phyloP scores from a whole-genome alignment of 2,329 filamentous ascomycete species.

The Aspergillus aculeatus region DNA sequence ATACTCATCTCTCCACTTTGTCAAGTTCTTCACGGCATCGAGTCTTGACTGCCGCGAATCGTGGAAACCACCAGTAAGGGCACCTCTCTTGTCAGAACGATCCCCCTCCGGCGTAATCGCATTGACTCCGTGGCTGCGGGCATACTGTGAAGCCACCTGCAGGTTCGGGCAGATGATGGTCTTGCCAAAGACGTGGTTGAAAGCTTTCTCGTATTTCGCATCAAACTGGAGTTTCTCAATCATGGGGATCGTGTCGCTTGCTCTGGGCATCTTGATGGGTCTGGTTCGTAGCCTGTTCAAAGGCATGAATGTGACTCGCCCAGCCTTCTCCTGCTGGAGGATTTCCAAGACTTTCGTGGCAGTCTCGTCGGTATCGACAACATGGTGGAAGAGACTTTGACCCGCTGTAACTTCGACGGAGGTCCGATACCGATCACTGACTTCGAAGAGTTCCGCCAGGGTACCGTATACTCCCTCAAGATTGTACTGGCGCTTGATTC shows the following conservation, averaged over 20 bases:
- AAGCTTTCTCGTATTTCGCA: conserved; percentile 73
- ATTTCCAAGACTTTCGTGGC: conserved; percentile 77
- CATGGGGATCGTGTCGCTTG: conserved; percentile 82
- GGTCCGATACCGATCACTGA: conserved; percentile 78
- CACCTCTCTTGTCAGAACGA: conserved; percentile 90
- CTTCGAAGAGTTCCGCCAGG: conserved; percentile 86
- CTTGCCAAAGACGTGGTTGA: conserved; percentile 93
- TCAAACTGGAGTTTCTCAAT: conserved; percentile 83
- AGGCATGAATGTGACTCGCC: conserved; percentile 92
- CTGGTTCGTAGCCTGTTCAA: conserved; percentile 75
- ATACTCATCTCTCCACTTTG: conserved; percentile 71
- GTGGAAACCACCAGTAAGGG: conserved; percentile 90
- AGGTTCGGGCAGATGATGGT: conserved; percentile 92
- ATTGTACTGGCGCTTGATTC: conserved; percentile 74
- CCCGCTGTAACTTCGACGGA: conserved; percentile 93
- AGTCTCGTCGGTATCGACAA: conserved; percentile 88
- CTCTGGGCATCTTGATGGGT: conserved; percentile 73
- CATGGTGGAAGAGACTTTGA: conserved; percentile 89
- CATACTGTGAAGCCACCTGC: conserved; percentile 83
- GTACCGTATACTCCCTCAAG: conserved; percentile 89
- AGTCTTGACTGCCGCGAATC: conserved; percentile 82
- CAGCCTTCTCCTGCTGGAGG: conserved; percentile 74
- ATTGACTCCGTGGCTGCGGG: conserved; percentile 84
- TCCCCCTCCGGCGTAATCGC: conserved; percentile 95
- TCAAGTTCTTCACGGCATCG: conserved; percentile 75